phyloP scores from a whole-genome alignment of 768 basidiomycete species.

The Amanita brunnescens region DNA sequence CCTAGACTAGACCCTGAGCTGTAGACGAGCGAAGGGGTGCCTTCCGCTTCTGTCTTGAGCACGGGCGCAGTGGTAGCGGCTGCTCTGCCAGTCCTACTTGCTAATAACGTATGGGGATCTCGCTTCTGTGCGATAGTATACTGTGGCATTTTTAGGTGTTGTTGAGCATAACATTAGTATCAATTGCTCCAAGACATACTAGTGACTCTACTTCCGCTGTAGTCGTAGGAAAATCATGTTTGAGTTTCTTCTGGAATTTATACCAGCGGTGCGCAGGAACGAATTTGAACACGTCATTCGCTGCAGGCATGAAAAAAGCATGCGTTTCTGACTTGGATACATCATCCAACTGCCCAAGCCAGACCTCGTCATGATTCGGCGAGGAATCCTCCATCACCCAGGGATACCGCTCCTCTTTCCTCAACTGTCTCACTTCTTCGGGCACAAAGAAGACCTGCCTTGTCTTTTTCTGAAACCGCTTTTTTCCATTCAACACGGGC shows the following conservation, averaged over 20 bases:
- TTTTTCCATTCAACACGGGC: constrained; percentile 41
- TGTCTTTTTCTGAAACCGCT: constrained; percentile 79
- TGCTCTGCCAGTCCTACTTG: constrained; percentile 50
- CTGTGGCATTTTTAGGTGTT: constrained; percentile 17
- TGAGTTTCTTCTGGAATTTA: constrained; percentile 83
- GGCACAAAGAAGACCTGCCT: constrained; percentile 73
- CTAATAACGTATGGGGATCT: constrained; percentile 68
- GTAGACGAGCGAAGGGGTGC: constrained; percentile 40
- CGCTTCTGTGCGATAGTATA: constrained; percentile 62
- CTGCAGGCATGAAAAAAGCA: constrained; percentile 79
- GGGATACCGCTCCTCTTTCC: constrained; percentile 81
- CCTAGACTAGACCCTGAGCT: constrained; percentile 48
- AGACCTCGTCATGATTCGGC: constrained; percentile 51
- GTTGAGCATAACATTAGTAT: constrained; percentile 12
- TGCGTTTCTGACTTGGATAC: constrained; percentile 60
- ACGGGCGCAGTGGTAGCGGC: constrained; percentile 58
- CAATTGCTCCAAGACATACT: constrained; percentile 26
- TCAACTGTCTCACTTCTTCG: constrained; percentile 67
- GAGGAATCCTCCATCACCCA: constrained; percentile 86
- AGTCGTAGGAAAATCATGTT: constrained; percentile 60
- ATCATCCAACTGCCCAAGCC: constrained; percentile 81
- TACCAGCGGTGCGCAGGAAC: constrained; percentile 87
- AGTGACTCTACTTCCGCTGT: constrained; percentile 62
- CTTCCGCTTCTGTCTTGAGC: constrained; percentile 59
- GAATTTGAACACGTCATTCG: constrained; percentile 78